Conservation (phyloP, 768 basidiomycete genomes). For the Suillus sp. region DNA sequence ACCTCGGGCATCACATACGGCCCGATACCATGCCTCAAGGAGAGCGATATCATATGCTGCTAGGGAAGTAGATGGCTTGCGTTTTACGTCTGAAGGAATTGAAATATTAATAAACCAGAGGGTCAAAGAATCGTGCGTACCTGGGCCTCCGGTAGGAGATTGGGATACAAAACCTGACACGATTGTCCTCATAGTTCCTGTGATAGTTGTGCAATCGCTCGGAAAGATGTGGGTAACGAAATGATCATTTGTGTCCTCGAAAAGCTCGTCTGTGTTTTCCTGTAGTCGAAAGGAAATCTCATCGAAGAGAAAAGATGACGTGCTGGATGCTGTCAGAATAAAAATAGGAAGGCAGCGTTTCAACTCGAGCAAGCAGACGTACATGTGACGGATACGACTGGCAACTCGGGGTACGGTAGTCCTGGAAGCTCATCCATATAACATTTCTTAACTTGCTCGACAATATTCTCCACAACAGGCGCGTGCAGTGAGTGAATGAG, state of each 20-base stretch:
- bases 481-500: constrained; percentile 50
- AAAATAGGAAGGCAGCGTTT: background rate
- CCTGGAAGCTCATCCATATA: constrained; percentile 51
- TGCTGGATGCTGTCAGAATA: constrained; percentile 38
- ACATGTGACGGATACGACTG: constrained; percentile 61
- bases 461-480: constrained; percentile 48
- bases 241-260: constrained; percentile 24
- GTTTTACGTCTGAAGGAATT: constrained; percentile 39
- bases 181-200: constrained; percentile 54
- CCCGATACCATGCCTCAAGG: constrained; percentile 61
- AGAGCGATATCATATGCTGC: constrained; percentile 63
- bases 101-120: constrained; percentile 1
- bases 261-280: constrained; percentile 26
- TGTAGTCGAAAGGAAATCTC: constrained; percentile 44
- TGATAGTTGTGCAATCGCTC: constrained; percentile 55
- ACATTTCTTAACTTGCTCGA: constrained; percentile 44
- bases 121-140: constrained; percentile 21
- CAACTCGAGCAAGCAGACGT: constrained; percentile 19
- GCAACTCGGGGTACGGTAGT: constrained; percentile 62
- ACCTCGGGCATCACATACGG: constrained; percentile 43
- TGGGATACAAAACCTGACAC: constrained; percentile 54
- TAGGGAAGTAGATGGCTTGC: constrained; percentile 51
- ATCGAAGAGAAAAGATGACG: constrained; percentile 49
- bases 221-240: constrained; percentile 56
- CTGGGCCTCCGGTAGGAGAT: constrained; percentile 31